Evolutionary conservation across 1,284 basidiomycete genomes (phyloP).

Genomic region (Uromyces viciae-fabae): DNA sequence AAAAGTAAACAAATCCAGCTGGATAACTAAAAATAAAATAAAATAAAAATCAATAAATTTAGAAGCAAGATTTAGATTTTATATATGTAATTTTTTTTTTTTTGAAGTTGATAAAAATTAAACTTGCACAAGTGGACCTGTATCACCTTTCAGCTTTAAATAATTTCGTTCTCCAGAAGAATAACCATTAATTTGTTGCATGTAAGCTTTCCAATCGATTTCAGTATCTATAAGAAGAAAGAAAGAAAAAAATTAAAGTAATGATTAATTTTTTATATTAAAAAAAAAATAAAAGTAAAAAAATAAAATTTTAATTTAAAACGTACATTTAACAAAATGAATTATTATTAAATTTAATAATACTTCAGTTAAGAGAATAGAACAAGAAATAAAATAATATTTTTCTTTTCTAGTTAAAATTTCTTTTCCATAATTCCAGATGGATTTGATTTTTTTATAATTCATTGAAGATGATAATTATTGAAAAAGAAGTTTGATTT

Average conservation of each 20-base stretch:
- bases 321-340: too few species aligned
- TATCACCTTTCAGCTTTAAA: constrained; percentile 77
- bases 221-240: constrained; percentile 72
- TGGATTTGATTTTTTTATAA: too few species aligned
- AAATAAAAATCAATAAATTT: not conserved
- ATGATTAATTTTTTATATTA: not conserved
- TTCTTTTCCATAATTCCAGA: too few species aligned
- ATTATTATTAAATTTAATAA: too few species aligned
- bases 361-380: too few species aligned
- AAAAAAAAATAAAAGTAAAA: too few species aligned
- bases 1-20: constrained; percentile 83
- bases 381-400: too few species aligned
- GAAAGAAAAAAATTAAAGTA: not conserved
- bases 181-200: constrained; percentile 77
- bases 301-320: too few species aligned
- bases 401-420: too few species aligned
- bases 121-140: constrained; percentile 84
- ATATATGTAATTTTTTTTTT: not conserved
- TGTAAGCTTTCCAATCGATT: constrained; percentile 94
- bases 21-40: constrained; percentile 71
- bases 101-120: not conserved
- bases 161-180: constrained; percentile 81
- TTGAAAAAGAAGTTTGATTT: too few species aligned
- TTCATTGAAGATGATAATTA: too few species aligned
- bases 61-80: not conserved